Evolutionary conservation across 768 basidiomycete genomes (phyloP), one percentile per base, ranked within the genome.

Genomic region (Mycena rebaudengoi): DNA sequence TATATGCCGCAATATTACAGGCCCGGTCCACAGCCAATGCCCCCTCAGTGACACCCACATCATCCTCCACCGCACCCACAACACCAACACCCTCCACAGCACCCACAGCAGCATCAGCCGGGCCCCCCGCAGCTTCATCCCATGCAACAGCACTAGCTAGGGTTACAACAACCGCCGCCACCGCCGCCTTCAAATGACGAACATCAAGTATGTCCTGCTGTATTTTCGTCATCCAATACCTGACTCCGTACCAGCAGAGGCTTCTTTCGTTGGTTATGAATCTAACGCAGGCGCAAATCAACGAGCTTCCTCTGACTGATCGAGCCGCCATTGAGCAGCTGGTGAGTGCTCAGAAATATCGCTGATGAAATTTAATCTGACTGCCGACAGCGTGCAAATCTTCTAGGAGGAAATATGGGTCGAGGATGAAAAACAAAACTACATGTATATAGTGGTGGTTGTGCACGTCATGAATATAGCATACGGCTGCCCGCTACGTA

Each of bases 261-360:
- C 78, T 13, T 69, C 74, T 4, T 76, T 74, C 50, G 71, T 72
- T 3, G 70, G 76, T 11, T 68, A 79, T 8, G 60, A 76, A 11
- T 73, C 82, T 8, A 81, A 83, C 20, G 80, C 88, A 58, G 83
- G 81, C 68, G 84, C 88, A 40, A 74, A 77, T 20, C 88, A 91
- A 67, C 82, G 86, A 48, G 28, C 26, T 66, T 81, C 84, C 60
- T 59, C 78, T 60, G 30, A 25, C n/a, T 43, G 60, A 66, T 16
- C 43, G 65, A 20, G 53, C 3, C 13, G 10, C 33, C 43, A 40
- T 74, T 79, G 49, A 60, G 75, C 70, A 28, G 4, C 41, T 13
- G 18, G 21, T 40, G 32, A 35, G 23, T 25, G 3, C 37, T n/a
- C 35, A 11, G 35, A 37, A 18, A 18, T 10, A 18, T 37, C 18